Evolutionary conservation across 352 stramenopile genomes (phyloP).

Genomic region (Phytophthora rubi): DNA sequence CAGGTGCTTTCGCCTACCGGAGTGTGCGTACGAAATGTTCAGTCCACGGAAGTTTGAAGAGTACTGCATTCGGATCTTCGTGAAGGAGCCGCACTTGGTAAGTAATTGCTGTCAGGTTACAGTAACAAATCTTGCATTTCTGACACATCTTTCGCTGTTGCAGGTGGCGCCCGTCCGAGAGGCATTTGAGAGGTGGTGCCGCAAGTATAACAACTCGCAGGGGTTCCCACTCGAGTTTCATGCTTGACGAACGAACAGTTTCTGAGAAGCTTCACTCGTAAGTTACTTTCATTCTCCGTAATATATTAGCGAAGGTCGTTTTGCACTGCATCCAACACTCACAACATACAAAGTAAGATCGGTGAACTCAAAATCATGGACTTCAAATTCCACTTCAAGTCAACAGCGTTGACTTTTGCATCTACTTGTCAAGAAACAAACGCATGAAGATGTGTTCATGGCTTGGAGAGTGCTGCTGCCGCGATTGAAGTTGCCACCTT

Average conservation of each 20-base stretch:
- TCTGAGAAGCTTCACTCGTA: neutral
- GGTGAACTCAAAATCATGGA: constrained; percentile 24
- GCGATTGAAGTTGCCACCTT: constrained; percentile 68
- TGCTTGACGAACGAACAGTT: constrained; percentile 14
- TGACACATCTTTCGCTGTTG: constrained; percentile 2
- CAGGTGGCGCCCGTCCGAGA: constrained; percentile 55
- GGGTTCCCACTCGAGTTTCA: constrained; percentile 46
- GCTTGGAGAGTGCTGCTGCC: constrained; percentile 48
- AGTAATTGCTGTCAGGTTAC: constrained; percentile 8
- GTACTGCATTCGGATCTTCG: constrained; percentile 73
- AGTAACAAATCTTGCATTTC: neutral
- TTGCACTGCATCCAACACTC: constrained; percentile 3
- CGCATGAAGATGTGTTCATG: constrained; percentile 33
- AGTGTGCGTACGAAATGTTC: constrained; percentile 74
- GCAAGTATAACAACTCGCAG: constrained; percentile 56
- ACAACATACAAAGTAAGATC: neutral
- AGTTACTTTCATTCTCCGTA: neutral
- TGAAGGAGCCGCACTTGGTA: constrained; percentile 67
- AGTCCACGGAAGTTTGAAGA: constrained; percentile 72
- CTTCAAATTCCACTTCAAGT: constrained; percentile 30
- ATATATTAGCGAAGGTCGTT: neutral
- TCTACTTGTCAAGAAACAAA: constrained; percentile 23
- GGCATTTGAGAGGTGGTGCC: constrained; percentile 60
- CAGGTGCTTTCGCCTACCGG: constrained; percentile 58
- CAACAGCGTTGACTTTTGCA: constrained; percentile 16